phyloP scores from a whole-genome alignment of 176 grass and related monocot species.

The Alopecurus myosuroides region DNA sequence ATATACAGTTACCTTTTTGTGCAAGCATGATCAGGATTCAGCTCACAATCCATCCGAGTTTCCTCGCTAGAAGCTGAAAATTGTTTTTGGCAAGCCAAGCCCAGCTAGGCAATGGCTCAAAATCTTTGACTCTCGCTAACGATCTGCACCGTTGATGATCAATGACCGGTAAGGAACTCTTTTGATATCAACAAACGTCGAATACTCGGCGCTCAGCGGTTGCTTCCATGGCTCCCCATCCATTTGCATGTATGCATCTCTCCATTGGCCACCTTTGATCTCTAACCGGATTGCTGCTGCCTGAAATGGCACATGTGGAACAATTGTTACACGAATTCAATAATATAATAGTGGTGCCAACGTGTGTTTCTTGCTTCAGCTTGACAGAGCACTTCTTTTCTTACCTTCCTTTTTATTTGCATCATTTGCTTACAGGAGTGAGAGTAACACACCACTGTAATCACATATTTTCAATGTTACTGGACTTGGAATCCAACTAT shows the following conservation, averaged over 20 bases:
- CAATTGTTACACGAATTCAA: background rate
- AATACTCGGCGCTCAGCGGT: slow-evolving; percentile 59
- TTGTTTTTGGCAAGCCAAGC: background rate
- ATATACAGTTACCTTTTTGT: background rate
- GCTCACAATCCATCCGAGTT: background rate
- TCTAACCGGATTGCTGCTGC: slow-evolving; percentile 85
- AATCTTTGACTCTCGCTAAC: slow-evolving; percentile 16
- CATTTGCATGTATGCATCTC: slow-evolving; percentile 93
- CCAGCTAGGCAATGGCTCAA: background rate
- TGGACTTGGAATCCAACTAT: background rate
- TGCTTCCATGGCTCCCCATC: slow-evolving; percentile 99
- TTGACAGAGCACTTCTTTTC: background rate
- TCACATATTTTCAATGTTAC: background rate
- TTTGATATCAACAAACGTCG: slow-evolving; percentile 89
- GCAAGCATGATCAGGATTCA: background rate
- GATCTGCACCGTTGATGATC: slow-evolving; percentile 61
- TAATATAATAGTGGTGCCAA: background rate
- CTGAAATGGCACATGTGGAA: slow-evolving; percentile 38
- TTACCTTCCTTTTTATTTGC: background rate
- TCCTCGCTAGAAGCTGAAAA: background rate
- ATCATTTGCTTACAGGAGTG: background rate
- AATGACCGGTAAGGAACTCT: slow-evolving; percentile 78
- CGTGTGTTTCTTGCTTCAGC: background rate
- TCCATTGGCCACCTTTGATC: slow-evolving; percentile 88
- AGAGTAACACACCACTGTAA: background rate